Evolutionary conservation across 495 filamentous ascomycete genomes (phyloP).

Genomic region (Lasiosphaeria hispida): DNA sequence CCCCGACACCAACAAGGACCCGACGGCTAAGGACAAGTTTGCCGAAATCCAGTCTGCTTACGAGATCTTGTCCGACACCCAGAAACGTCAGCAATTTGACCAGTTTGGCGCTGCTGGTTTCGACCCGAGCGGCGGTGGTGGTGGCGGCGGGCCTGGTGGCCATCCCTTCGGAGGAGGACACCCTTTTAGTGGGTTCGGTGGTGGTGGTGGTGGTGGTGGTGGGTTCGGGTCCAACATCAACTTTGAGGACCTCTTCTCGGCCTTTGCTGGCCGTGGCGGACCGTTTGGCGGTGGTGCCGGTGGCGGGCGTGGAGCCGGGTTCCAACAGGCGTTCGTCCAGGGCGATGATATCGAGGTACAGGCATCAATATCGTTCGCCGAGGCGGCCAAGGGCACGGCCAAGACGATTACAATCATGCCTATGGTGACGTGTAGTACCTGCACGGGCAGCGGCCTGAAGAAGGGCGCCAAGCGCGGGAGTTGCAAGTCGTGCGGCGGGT

Average conservation of each 20-base stretch:
- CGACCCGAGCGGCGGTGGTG: constrained; percentile 70
- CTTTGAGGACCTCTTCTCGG: constrained; percentile 92
- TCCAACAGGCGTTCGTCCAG: constrained; percentile 72
- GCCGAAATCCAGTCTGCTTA: constrained; percentile 87
- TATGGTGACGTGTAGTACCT: constrained; percentile 73
- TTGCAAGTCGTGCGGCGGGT: constrained; percentile 80
- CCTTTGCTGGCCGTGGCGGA: constrained; percentile 65
- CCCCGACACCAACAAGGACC: constrained; percentile 95
- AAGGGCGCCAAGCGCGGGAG: constrained; percentile 65
- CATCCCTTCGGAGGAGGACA: constrained; percentile 65
- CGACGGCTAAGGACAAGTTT: constrained; percentile 89
- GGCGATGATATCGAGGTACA: constrained; percentile 95
- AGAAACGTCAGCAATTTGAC: constrained; percentile 90
- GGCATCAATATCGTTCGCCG: constrained; percentile 89
- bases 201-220: constrained; percentile 55
- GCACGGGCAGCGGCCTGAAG: constrained; percentile 80
- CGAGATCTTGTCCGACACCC: constrained; percentile 83
- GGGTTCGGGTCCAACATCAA: constrained; percentile 78
- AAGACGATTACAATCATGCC: constrained; percentile 80
- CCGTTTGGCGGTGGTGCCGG: constrained; percentile 55
- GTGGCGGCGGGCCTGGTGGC: constrained; percentile 63
- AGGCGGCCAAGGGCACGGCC: constrained; percentile 82
- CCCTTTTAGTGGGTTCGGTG: constrained; percentile 57
- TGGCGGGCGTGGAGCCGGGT: constrained; percentile 52
- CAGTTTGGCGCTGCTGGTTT: constrained; percentile 86